Evolutionary conservation across 2,329 filamentous ascomycete species (phyloP), one percentile per base, ranked within the genome.

Genomic region (Sarocladium brachiariae): DNA sequence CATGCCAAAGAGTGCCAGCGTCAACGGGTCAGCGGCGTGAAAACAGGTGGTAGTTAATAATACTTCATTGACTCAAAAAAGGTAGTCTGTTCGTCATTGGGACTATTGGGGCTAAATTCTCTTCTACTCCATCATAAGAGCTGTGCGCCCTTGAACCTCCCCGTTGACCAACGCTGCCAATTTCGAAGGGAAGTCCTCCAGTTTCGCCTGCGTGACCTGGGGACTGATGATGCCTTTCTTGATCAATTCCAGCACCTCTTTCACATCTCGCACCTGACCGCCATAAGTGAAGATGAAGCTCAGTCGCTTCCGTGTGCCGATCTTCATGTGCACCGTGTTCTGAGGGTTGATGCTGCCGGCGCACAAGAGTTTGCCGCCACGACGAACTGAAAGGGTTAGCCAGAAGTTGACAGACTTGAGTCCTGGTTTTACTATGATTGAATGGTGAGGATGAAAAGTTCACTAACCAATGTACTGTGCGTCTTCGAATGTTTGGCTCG

Each of bases 271-370:
- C 1, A 69, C 58, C 50, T 69, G 70, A 0, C 71, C 70, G 3
- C 68, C 70, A 37, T 74, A 74, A 8, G 66, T 68, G 24, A 72
- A 73, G 2, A 71, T 67, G 27, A 65, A 69, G 11, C 59, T 65
- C 2, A 73, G 55, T 25, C 70, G 56, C 56, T 72, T 72, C 16
- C 70, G 58, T 6, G 70, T 70, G 0, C 69, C 68, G 9, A 66
- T 67, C 51, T 72, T 71, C 70, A 73, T 73, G 34, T 71, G 61
- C 9, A 72, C 51, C 1, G 64, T 66, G 45, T 73, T 73, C 31
- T 67, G 63, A 0, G 61, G 57, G 43, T 70, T 60, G 0, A 70
- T 56, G 4, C 65, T 71, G 1, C 70, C 69, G 6, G 72, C 60
- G 48, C 68, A 71, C 2, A 72, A 55, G 2, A 71, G 53, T 19